Evolutionary conservation across 768 basidiomycete genomes (phyloP).

Genomic region (Postia placenta): DNA sequence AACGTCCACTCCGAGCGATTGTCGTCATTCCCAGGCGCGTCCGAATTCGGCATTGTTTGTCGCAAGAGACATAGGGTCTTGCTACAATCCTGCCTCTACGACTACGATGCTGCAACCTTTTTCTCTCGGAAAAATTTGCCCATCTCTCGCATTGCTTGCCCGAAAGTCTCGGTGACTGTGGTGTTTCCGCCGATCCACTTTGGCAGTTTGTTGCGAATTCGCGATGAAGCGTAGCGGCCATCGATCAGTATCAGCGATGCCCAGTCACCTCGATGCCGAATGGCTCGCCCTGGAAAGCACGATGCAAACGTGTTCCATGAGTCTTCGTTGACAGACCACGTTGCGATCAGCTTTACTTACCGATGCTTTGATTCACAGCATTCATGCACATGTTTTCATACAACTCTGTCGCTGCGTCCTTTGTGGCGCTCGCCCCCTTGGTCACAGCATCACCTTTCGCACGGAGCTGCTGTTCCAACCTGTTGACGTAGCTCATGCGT

Average conservation of each 20-base stretch:
- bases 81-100: no score
- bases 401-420: slow-evolving; percentile 52
- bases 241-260: slow-evolving; percentile 87
- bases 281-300: slow-evolving; percentile 67
- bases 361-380: slow-evolving; percentile 96
- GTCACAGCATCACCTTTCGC: slow-evolving; percentile 23
- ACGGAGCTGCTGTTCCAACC: slow-evolving; percentile 39
- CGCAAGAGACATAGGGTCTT: no score
- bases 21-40: no score
- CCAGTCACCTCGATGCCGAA: slow-evolving; percentile 89
- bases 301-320: not conserved
- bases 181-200: slow-evolving; percentile 77
- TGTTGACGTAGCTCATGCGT: slow-evolving; percentile 82
- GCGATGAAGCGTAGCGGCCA: slow-evolving; percentile 62
- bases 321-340: not conserved
- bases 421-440: slow-evolving; percentile 37
- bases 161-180: slow-evolving; percentile 57
- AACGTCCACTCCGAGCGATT: no score
- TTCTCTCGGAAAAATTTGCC: slow-evolving; percentile 65
- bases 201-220: slow-evolving; percentile 79
- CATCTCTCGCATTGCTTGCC: slow-evolving; percentile 62
- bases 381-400: slow-evolving; percentile 92
- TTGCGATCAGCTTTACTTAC: slow-evolving; percentile 36
- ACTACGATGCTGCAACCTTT: slow-evolving; percentile 19
- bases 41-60: no score